A percentile compares a stretch with the other conserved stretches of the same genome.
These are phyloP conservation scores for Sporothrix curviconia DNA, from an alignment of 2,329 filamentous ascomycete species.

Conservation along the genomic window DNA sequence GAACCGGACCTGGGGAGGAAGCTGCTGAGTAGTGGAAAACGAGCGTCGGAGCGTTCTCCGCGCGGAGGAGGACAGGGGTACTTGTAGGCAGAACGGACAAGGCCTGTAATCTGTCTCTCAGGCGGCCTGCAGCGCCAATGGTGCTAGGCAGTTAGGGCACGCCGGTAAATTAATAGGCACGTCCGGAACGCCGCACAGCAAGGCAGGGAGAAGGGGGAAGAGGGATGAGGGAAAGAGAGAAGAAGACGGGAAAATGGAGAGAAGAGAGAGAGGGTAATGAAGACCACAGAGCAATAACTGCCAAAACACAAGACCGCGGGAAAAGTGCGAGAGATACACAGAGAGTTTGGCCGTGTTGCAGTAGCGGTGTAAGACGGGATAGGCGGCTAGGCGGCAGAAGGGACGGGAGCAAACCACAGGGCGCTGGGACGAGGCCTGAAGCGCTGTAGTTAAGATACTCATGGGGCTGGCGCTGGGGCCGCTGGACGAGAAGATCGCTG, in stretches of 20 bases:
- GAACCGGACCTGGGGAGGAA: constrained; percentile 5
- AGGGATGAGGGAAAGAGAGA: neutral
- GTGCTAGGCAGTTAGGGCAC: constrained; percentile 1
- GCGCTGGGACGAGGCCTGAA: neutral
- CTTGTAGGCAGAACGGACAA: too few species aligned
- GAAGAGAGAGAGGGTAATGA: neutral
- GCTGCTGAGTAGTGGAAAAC: neutral
- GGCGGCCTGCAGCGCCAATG: neutral
- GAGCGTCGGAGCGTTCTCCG: neutral
- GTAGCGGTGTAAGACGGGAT: constrained; percentile 5
- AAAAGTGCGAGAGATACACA: neutral
- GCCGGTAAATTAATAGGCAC: neutral
- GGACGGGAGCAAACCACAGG: neutral
- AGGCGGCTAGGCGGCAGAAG: neutral
- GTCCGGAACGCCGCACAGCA: neutral
- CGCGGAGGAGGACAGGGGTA: too few species aligned
- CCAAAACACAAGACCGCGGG: too few species aligned
- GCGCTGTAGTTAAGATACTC: too few species aligned
- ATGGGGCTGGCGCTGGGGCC: too few species aligned
- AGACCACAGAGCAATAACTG: neutral
- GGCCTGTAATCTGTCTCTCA: too few species aligned
- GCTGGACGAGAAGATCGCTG: neutral
- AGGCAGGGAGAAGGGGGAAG: neutral
- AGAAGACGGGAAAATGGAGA: neutral
- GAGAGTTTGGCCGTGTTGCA: neutral